Percentiles rank a stretch among this genome's conserved stretches.
phyloP scores from a whole-genome alignment of 208 protist genomes.

The Leishmania tarentolae region DNA sequence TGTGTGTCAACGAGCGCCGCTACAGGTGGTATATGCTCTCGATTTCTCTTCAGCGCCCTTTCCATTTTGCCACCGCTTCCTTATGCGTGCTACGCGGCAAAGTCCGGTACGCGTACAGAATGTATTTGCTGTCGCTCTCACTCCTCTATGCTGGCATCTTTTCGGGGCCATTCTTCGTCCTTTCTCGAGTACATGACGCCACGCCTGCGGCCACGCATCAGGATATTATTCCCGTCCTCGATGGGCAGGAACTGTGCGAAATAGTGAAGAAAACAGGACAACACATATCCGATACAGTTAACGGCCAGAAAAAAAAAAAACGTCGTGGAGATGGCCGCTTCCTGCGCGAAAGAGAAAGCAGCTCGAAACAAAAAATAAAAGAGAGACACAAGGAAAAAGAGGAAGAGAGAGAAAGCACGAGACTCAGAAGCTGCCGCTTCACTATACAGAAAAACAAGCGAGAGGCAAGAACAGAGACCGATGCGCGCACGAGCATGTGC shows the following conservation, averaged over 20 bases:
- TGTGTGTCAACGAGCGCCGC: neutral
- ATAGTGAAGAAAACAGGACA: neutral
- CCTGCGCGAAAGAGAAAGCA: neutral
- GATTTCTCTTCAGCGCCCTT: neutral
- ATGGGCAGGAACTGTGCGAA: neutral
- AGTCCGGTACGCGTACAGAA: neutral
- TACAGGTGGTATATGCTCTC: neutral
- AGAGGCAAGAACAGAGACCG: neutral
- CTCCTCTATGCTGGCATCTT: neutral
- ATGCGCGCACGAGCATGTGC: neutral
- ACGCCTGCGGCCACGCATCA: neutral
- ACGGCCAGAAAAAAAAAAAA: neutral
- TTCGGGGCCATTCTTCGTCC: neutral
- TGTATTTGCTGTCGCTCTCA: neutral
- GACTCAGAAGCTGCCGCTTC: neutral
- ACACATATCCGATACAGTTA: neutral
- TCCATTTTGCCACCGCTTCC: neutral
- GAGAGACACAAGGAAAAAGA: neutral
- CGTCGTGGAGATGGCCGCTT: neutral
- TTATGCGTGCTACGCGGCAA: neutral
- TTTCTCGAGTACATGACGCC: neutral
- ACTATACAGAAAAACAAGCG: neutral
- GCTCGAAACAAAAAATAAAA: neutral
- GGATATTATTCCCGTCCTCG: neutral
- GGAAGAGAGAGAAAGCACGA: neutral